Evolutionary conservation across 2,329 filamentous ascomycete genomes (phyloP).

Genomic region (Rutstroemia sp.): DNA sequence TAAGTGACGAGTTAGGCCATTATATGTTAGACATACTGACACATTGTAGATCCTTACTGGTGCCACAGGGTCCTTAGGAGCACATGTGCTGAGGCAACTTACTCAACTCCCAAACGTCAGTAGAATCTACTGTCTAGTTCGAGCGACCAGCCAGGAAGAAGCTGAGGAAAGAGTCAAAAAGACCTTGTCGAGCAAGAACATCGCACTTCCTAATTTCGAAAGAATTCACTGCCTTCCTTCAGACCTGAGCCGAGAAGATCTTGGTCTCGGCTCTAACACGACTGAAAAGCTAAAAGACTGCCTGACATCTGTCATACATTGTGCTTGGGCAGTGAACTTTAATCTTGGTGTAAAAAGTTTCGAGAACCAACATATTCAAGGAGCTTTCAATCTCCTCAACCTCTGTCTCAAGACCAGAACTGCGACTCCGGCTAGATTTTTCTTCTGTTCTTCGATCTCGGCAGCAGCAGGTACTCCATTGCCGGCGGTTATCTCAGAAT

Average conservation of each 20-base stretch:
- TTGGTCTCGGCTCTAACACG: constrained; percentile 32
- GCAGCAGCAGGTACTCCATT: constrained; percentile 26
- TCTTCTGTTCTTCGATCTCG: constrained; percentile 34
- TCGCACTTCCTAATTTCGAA: constrained; percentile 17
- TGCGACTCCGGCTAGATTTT: constrained; percentile 25
- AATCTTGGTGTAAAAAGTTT: constrained; percentile 44
- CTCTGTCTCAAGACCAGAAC: constrained; percentile 30
- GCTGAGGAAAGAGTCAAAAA: constrained; percentile 6
- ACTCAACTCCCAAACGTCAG: constrained; percentile 25
- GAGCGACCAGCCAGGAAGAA: constrained; percentile 23
- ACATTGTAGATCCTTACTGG: constrained; percentile 46
- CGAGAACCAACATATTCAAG: constrained; percentile 37
- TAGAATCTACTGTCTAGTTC: constrained; percentile 41
- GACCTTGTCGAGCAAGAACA: neutral
- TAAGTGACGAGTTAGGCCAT: neutral
- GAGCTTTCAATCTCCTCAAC: constrained; percentile 36
- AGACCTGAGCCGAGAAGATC: constrained; percentile 33
- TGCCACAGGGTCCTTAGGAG: constrained; percentile 57
- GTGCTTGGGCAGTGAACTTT: constrained; percentile 51
- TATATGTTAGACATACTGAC: neutral
- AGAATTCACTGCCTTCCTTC: constrained; percentile 33
- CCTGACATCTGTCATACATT: constrained; percentile 41
- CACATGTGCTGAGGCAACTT: constrained; percentile 52
- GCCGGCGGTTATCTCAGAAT: constrained; percentile 31
- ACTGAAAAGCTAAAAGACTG: constrained; percentile 27